These are phyloP conservation scores for Macrotyloma uniflorum DNA, from an alignment of 306 rosid genomes.

Conservation along the genomic window DNA sequence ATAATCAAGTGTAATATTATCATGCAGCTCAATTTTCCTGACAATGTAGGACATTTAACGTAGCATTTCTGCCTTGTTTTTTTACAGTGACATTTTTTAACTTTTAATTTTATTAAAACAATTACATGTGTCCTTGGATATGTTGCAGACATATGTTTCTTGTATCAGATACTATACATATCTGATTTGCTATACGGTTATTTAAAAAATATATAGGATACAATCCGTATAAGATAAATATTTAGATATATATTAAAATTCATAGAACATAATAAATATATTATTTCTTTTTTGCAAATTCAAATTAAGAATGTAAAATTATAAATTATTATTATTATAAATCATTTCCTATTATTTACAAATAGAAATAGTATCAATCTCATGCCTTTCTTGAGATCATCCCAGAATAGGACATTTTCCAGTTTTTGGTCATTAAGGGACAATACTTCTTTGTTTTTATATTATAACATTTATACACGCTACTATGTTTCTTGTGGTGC, in stretches of 20 bases:
- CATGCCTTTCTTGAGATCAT: background rate
- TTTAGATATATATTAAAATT: no score
- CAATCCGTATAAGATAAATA: no score
- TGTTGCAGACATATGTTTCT: background rate
- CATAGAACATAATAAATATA: background rate
- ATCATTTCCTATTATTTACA: background rate
- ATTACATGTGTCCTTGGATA: background rate
- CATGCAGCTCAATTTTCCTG: background rate
- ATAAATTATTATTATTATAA: no score
- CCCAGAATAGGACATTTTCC: background rate
- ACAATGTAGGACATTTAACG: background rate
- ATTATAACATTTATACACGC: background rate
- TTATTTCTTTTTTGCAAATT: no score
- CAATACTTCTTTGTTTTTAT: background rate
- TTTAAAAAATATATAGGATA: background rate
- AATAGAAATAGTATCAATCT: background rate
- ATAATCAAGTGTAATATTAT: conserved; percentile 12
- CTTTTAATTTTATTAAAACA: conserved; percentile 1
- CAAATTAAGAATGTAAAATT: no score
- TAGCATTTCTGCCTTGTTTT: background rate
- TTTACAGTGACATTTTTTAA: background rate
- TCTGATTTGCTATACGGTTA: background rate
- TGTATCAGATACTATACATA: background rate
- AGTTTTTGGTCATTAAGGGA: background rate
- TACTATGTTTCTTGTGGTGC: background rate